Base-by-base conservation (phyloP, 73 alveolate genomes). In the Uronychia binucleata region DNA sequence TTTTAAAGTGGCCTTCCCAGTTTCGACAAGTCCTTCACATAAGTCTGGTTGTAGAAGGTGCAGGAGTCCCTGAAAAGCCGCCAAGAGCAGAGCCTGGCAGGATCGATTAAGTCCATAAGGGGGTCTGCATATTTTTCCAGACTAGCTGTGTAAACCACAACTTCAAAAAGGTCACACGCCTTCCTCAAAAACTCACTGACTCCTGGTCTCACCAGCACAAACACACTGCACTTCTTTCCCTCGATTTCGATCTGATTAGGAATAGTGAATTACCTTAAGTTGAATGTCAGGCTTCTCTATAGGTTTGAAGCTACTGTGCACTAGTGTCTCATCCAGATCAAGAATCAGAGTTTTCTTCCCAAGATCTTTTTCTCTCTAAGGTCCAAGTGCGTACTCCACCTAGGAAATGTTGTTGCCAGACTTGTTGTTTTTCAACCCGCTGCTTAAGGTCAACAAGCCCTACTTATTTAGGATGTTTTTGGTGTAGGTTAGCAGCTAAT, bases 21-120 rank as follows among this genome's bases (percentile, higher is more conserved):
- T 74, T 86, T 58, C 26, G 91, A 77, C 79, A 95, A 83, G 86
- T 95, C 99, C 85, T 95, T 95, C 32, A 95, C 97, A 75, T 92
- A 94, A 19, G 93, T 75, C 57, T 90, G 91, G 75, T 94, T 88
- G 31, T 82, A 86, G 26, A 78, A 75, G 14, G 98, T 88, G 81
- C 98, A 95, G 87, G 94, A 96, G 75, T 95, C 98, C 84, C 98
- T 91, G 83, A 85, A 95, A n/a, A 95, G 86, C 46, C 96, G 85
- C 33, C 60, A 90, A 0, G 93, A 80, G 85, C 93, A 86, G 85
- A 67, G 77, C 11, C 82, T 90, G 33, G 77, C 87, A 34, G 84
- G 92, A 79, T 91, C 98, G 29, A 94, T 81, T 58, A 84, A 81
- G 80, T 94, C 95, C 33, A 94, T 81, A 82, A 94, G 84, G 34